These are phyloP conservation scores for Entomortierella parvispora DNA, from an alignment of 192 early-diverging fungal genomes.

Conservation along the genomic window DNA sequence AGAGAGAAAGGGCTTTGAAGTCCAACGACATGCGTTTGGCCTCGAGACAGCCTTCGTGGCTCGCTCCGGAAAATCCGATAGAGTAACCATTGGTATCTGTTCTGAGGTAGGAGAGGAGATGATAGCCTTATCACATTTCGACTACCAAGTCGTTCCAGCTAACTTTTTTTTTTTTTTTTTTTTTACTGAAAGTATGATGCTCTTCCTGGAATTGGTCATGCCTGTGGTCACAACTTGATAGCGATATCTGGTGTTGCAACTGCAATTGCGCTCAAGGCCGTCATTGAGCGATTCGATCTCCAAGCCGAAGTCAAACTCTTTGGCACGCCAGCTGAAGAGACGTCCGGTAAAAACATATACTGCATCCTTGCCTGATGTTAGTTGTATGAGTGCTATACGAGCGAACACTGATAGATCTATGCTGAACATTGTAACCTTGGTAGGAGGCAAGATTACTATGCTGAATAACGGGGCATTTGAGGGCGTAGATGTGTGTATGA, in stretches of 20 bases:
- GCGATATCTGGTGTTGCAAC: constrained; percentile 74
- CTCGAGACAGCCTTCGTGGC: constrained; percentile 83
- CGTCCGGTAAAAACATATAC: constrained; percentile 4
- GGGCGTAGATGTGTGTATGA: constrained; percentile 77
- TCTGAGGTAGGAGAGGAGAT: constrained; percentile 41
- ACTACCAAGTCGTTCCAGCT: neutral
- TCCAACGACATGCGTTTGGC: constrained; percentile 67
- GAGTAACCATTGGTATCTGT: constrained; percentile 45
- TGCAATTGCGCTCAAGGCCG: constrained; percentile 59
- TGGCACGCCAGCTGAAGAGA: constrained; percentile 83
- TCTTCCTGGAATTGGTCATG: constrained; percentile 71
- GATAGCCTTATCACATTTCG: neutral
- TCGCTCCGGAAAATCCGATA: constrained; percentile 36
- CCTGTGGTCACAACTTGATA: constrained; percentile 81
- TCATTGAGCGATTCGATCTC: constrained; percentile 55
- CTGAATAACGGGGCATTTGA: constrained; percentile 76
- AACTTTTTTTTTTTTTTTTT: neutral
- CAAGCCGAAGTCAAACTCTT: constrained; percentile 73
- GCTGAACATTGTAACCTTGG: too few species aligned
- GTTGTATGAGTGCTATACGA: neutral
- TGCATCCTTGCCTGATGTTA: neutral
- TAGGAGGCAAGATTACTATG: constrained; percentile 80
- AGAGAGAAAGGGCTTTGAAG: constrained; percentile 67
- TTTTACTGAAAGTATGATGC: constrained; percentile 64
- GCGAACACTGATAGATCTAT: too few species aligned